A percentile compares a stretch with the other conserved stretches of the same genome.
Conservation (phyloP, 2,329 filamentous ascomycete species). For the Beauveria brongniartii region DNA sequence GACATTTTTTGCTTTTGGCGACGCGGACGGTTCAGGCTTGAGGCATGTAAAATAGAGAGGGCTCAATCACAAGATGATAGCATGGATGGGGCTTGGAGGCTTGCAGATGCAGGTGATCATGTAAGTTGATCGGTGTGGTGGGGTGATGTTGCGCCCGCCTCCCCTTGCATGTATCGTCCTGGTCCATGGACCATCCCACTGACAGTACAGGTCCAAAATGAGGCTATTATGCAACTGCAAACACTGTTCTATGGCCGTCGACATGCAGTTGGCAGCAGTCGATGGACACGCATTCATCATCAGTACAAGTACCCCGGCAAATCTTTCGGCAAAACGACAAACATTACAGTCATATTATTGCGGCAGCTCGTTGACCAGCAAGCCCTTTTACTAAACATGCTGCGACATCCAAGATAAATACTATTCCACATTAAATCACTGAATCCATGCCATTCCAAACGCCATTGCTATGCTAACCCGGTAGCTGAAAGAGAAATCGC, state of each 20-base stretch:
- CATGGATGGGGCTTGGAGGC: not conserved
- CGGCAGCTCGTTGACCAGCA: not conserved
- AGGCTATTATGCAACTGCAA: not conserved
- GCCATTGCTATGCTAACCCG: slow-evolving; percentile 9
- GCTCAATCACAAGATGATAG: not conserved
- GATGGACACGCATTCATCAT: not conserved
- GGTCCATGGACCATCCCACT: not conserved
- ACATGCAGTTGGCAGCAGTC: not conserved
- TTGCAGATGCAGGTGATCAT: slow-evolving; percentile 8
- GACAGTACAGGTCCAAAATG: not conserved
- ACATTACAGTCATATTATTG: not conserved
- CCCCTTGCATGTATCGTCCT: not conserved
- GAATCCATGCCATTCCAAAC: slow-evolving; percentile 3
- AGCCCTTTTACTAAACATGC: not conserved
- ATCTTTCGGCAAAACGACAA: not conserved
- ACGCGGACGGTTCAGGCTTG: not conserved
- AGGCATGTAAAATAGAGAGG: not conserved
- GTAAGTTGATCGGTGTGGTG: slow-evolving; percentile 2
- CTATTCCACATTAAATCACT: not conserved
- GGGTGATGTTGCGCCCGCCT: not conserved
- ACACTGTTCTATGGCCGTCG: not conserved
- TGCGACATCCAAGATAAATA: not conserved
- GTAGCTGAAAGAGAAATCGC: not conserved
- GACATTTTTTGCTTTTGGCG: not conserved
- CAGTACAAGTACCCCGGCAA: too few species aligned